Evolutionary conservation across 2,329 filamentous ascomycete genomes (phyloP).

Genomic region (Penicillium sp.): DNA sequence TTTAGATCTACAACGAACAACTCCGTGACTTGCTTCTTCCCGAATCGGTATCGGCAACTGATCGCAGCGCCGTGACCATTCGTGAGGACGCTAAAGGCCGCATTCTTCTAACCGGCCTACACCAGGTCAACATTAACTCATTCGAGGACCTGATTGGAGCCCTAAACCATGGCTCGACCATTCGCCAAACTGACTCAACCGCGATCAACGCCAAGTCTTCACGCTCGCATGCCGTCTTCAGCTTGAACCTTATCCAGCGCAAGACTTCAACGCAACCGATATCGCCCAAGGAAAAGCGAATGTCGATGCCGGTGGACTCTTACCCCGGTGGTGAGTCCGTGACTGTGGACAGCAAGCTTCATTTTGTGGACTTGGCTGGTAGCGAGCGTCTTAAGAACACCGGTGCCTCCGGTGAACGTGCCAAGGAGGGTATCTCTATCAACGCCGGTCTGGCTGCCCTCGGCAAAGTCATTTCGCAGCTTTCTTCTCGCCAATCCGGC

Average conservation of each 20-base stretch:
- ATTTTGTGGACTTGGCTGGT: slow-evolving; percentile 96
- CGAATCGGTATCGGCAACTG: slow-evolving; percentile 67
- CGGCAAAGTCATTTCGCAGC: slow-evolving; percentile 96
- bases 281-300: slow-evolving; percentile 73
- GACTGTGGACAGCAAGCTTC: slow-evolving; percentile 95
- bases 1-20: slow-evolving; percentile 94
- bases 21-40: slow-evolving; percentile 85
- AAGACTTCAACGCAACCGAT: slow-evolving; percentile 56
- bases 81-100: slow-evolving; percentile 93
- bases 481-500: slow-evolving; percentile 84
- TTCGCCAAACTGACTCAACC: slow-evolving; percentile 94
- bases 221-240: slow-evolving; percentile 96
- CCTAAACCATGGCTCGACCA: slow-evolving; percentile 87
- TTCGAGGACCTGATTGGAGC: slow-evolving; percentile 88
- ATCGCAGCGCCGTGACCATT: slow-evolving; percentile 81
- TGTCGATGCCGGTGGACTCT: slow-evolving; percentile 81
- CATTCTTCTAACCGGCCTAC: slow-evolving; percentile 88
- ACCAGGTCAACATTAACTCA: slow-evolving; percentile 84
- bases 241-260: slow-evolving; percentile 83
- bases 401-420: slow-evolving; percentile 88
- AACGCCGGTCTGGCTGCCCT: slow-evolving; percentile 93
- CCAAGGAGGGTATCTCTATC: slow-evolving; percentile 96
- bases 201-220: slow-evolving; percentile 98
- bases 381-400: slow-evolving; percentile 98
- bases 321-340: slow-evolving; percentile 69